Base-by-base conservation (phyloP, 352 stramenopile genomes). In the Phytophthora sp. region DNA sequence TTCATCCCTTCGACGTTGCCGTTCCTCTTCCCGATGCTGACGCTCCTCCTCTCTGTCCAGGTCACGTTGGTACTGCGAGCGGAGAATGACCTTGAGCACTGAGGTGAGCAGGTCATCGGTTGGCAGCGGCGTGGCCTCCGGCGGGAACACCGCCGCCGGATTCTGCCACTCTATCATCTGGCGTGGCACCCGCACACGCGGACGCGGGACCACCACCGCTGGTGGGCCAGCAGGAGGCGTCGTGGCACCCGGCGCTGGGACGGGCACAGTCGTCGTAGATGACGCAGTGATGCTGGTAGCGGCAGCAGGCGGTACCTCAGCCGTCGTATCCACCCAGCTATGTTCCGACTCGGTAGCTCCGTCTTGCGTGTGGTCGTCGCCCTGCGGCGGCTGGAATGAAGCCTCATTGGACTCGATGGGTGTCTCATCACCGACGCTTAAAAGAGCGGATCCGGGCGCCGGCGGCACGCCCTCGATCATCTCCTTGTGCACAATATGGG, bases 41-140 rank as follows among this genome's bases (percentile, higher is more conserved):
- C 57, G 55, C 18, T 79, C 66, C 44, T 79, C 71, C 29, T 79
- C 71, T 33, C 71, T 56, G 35, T 79, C 71, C 49, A 79, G 44
- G 8, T 79, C 71, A 11, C 71, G 67, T 45, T 79, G 71, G 35
- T 79, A 74, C 35, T 79, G 71, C 21, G 71, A 79, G 23, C 63
- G 67, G 0, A 79, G 58, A 51, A 76, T 60, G 8, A 75, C 67
- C 51, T 79, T 75, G 0, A 79, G 46, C 46, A 79, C 71, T 1
- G 71, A 75, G 12, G 66, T 76, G 13, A 79, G 46, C 38, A 79
- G 30, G 20, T 73, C 71, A 27, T 79, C 71, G 11, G 39, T 73
- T 5, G 71, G 45, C 20, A 65, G 18, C 7, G 67, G 57, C 23
- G 57, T 66, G 7, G 62, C 53, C 12, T 74, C 59, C 9, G 55